Evolutionary conservation across 73 alveolate genomes (phyloP), one percentile per base, ranked within the genome.

Genomic region (Paramecium biaurelia): DNA sequence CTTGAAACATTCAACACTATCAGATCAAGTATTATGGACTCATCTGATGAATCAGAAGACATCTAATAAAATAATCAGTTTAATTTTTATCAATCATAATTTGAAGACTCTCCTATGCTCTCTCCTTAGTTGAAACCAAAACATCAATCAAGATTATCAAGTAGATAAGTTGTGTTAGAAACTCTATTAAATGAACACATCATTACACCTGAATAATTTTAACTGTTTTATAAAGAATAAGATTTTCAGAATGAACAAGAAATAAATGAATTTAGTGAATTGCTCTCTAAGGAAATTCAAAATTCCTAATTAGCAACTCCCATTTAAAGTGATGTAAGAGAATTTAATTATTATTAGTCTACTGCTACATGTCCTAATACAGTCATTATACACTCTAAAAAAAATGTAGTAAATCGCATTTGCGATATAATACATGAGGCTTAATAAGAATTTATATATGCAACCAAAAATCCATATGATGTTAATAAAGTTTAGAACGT

Each of bases 301-400:
- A 79, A 79, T 45, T 79, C 74, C 11, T 24, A 21, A 43, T 45
- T 79, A 38, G 43, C 90, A 38, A 79, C 90, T 20, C 90, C 90
- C 2, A 79, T 43, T 23, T 47, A 79, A 23, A 79, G 90, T 24
- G 70, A 79, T 14, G 90, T 79, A 79, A 43, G 7, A 2, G 5
- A 43, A 5, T 18, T 79, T 43, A 4, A 43, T 43, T 23, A 43
- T 79, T 23, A n/a, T 72, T 72, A 79, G 90, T 30, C 41, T 7
- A 79, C 47, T 79, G 28, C 90, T 37, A 43, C 90, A 4, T 79
- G 90, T 34, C 90, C 90, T 43, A 79, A 79, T 24, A 79, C 90
- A 9, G 86, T 72, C 10, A 72, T 35, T 28, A 72, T 72, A 1
- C 56, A 72, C 30, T 34, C 35, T 14, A 72, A 32, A 72, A 72